phyloP scores from a whole-genome alignment of 768 basidiomycete genomes.

The Peribolospora baueri region DNA sequence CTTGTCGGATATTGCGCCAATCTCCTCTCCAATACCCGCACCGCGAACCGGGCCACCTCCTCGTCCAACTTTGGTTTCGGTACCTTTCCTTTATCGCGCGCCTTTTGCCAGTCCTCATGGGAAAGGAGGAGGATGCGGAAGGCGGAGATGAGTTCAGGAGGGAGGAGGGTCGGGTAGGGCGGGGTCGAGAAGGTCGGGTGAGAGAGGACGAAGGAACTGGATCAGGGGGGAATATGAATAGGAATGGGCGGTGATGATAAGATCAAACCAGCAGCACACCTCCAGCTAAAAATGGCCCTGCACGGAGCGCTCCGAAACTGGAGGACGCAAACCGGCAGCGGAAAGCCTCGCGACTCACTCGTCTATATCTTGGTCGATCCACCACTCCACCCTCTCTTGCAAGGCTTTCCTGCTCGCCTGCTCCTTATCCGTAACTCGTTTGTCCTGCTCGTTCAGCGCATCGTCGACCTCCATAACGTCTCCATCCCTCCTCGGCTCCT shows the following conservation, averaged over 20 bases:
- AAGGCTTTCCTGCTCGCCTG: constrained; percentile 13
- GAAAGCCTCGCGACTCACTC: constrained; percentile 29
- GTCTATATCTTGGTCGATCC: constrained; percentile 71
- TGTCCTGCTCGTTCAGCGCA: constrained; percentile 6
- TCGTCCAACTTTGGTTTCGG: constrained; percentile 44
- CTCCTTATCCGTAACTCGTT: not conserved
- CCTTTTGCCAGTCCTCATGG: constrained; percentile 35
- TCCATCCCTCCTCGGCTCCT: constrained; percentile 4
- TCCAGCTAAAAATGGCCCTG: not conserved
- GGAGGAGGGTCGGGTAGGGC: constrained; percentile 18
- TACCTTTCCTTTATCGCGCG: constrained; percentile 36
- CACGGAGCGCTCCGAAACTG: not conserved
- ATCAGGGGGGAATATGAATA: constrained; percentile 6
- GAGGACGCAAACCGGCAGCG: not conserved
- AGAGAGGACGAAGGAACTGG: not conserved
- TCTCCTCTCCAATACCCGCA: constrained; percentile 29
- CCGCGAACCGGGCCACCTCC: constrained; percentile 27
- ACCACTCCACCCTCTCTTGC: constrained; percentile 61
- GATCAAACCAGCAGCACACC: constrained; percentile 28
- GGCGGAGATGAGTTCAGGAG: constrained; percentile 37
- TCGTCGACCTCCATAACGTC: constrained; percentile 14
- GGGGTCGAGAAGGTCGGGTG: too few relatives aligned
- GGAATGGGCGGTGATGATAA: constrained; percentile 25
- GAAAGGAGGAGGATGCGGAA: constrained; percentile 36
- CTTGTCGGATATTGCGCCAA: constrained; percentile 34